These are phyloP conservation scores for Lachnellula occidentalis DNA, from an alignment of 2,329 filamentous ascomycete genomes.

Conservation along the genomic window DNA sequence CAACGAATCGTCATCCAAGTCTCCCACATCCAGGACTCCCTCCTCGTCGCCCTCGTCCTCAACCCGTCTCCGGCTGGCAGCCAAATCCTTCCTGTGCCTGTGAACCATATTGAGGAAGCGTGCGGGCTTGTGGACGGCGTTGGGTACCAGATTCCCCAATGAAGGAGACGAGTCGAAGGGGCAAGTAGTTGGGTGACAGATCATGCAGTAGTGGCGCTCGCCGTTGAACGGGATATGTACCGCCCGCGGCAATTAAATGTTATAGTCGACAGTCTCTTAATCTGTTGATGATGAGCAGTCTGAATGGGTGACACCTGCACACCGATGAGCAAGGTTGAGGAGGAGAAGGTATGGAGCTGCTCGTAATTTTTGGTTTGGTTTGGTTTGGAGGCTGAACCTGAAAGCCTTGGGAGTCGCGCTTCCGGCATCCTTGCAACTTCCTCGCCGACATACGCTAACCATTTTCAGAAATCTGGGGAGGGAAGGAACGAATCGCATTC, in stretches of 20 bases:
- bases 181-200: slow-evolving; percentile 25
- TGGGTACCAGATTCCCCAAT: slow-evolving; percentile 25
- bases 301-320: slow-evolving; percentile 29
- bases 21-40: slow-evolving; percentile 47
- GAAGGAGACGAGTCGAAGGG: no score
- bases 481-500: not conserved
- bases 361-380: slow-evolving; percentile 11
- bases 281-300: slow-evolving; percentile 18
- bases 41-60: slow-evolving; percentile 70
- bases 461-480: slow-evolving; percentile 14
- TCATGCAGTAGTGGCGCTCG: slow-evolving; percentile 29
- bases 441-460: slow-evolving; percentile 5
- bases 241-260: slow-evolving; percentile 30
- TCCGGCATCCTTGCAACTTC: slow-evolving; percentile 15
- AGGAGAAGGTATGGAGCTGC: slow-evolving; percentile 16
- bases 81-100: slow-evolving; percentile 57
- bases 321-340: slow-evolving; percentile 22
- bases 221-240: slow-evolving; percentile 26
- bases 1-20: slow-evolving; percentile 60
- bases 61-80: slow-evolving; percentile 62
- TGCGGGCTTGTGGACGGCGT: slow-evolving; percentile 25
- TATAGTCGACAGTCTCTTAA: slow-evolving; percentile 19
- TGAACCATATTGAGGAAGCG: slow-evolving; percentile 40
- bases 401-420: slow-evolving; percentile 19
- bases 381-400: slow-evolving; percentile 22